Evolutionary conservation across 768 basidiomycete species (phyloP), one percentile per base, ranked within the genome.

Genomic region (Pulveroboletus frians): DNA sequence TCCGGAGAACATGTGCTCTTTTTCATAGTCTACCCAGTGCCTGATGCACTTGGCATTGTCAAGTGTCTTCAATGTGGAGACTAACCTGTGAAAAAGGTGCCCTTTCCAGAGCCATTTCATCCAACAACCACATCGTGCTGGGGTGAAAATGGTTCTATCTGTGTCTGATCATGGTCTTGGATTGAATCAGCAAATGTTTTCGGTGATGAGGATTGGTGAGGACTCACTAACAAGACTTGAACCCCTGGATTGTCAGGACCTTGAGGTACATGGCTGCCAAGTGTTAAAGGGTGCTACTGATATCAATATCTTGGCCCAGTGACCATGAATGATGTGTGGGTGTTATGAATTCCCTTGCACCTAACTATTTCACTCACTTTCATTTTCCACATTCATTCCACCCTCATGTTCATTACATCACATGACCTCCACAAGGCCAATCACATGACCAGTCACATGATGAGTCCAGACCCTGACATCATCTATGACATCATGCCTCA

Each of bases 81-180:
- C 84, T 55, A 44, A 88, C 91, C 93, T 32, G 90, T 85, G 69
- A 99, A 99, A 77, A 99, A 98, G 67, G 98, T 99, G 62, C 90
- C 93, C 76, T 99, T 99, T 43, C 96, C 96, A 6, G 89, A 92
- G 11, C 96, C 96, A 78, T 99, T 98, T 37, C 96, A 74, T 13
- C 96, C 95, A 8, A 98, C 94, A 9, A 98, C 92, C 10, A 98
- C 93, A 70, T 98, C 98, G 65, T 96, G 92, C 42, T 77, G 83
- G 1, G 93, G 83, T 18, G 86, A 90, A 71, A 99, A 99, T 0
- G 94, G 94, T 58, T 97, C 94, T 50, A 96, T 91, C 59, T 88
- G 85, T 0, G 86, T 91, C 63, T 92, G 88, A 73, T 92, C 89
- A 52, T 87, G 80, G 64, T 91, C 87, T 89, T 57, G 51, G 18